Evolutionary conservation across 139 green algal genomes (phyloP), one percentile per base, ranked within the genome.

Genomic region (Edaphochlamys debaryana): DNA sequence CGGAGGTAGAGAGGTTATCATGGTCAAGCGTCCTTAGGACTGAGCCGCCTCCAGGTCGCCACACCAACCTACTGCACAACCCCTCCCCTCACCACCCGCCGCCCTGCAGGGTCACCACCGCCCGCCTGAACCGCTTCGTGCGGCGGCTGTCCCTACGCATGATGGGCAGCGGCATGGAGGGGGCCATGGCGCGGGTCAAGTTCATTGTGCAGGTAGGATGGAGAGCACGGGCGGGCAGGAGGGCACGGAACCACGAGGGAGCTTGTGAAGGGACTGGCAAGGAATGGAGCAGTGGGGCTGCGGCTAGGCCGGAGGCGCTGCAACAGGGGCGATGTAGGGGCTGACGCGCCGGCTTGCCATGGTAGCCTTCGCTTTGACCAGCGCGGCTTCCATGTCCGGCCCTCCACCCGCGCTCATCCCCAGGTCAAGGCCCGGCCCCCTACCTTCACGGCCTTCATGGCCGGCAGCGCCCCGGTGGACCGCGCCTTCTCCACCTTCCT

Each of bases 351-450:
- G 15, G 48, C 48, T 54, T 54, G 48, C 9, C n/a, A n/a, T n/a
- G 48, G 48, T 15, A 9, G 11, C 48, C 48, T 54, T 54, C 11
- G 48, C 9, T 54, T 54, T 54, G 48, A 15, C 9, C 48, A 15
- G 48, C 62, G 30, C 62, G 4, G 30, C 20, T 45, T 17, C 66
- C 66, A 37, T n/a, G n/a, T n/a, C 25, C 67, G 20, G 5, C 40
- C 67, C 20, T 37, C 67, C 22, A n/a, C n/a, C 29, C 4, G 36
- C 42, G 8, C 78, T 78, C 34, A 50, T 15, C 42, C 62, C 4
- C 93, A 96, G 88, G 79, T 96, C 27, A 93, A 93, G 72, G 67
- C 89, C 2, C 87, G 95, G 5, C 95, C 95, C 22, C 95, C 95
- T n/a, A 94, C 90, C 15, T 98, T 98, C 90, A 87, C 85, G 11